These are phyloP conservation scores for Candida broadrunensis DNA, from an alignment of 805 yeast species.

Conservation along the genomic window DNA sequence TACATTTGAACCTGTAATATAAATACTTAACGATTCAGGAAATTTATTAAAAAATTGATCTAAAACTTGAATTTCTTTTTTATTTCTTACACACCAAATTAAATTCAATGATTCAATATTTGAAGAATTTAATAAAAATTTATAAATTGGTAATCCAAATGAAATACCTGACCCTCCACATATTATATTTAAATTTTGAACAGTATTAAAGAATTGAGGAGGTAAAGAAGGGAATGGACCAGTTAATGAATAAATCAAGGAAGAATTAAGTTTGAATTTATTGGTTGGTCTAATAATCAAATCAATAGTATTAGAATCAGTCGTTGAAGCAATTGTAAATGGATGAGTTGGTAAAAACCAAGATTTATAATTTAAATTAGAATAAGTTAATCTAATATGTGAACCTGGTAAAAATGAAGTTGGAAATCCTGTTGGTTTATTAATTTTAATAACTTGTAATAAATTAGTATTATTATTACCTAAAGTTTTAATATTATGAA, in stretches of 20 bases:
- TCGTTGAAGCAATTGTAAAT: conserved; percentile 52
- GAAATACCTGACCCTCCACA: conserved; percentile 79
- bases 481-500: conserved; percentile 12
- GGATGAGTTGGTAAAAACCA: conserved; percentile 63
- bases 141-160: conserved; percentile 53
- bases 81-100: conserved; percentile 53
- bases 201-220: conserved; percentile 43
- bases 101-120: conserved; percentile 29
- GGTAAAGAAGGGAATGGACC: conserved; percentile 45
- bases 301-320: conserved; percentile 35
- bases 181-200: conserved; percentile 49
- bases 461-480: conserved; percentile 10
- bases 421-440: conserved; percentile 17
- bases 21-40: conserved; percentile 27
- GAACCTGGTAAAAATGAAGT: conserved; percentile 47
- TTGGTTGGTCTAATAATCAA: conserved; percentile 45
- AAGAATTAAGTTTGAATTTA: conserved; percentile 10
- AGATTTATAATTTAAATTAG: conserved; percentile 28
- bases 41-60: conserved; percentile 27
- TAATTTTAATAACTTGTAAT: conserved; percentile 18
- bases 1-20: conserved; percentile 27
- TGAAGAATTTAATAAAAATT: conserved; percentile 28
- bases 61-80: conserved; percentile 46
- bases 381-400: conserved; percentile 51
- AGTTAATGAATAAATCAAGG: conserved; percentile 12